Base-by-base conservation (phyloP, 2,329 filamentous ascomycete species). In the Fusarium siculi region DNA sequence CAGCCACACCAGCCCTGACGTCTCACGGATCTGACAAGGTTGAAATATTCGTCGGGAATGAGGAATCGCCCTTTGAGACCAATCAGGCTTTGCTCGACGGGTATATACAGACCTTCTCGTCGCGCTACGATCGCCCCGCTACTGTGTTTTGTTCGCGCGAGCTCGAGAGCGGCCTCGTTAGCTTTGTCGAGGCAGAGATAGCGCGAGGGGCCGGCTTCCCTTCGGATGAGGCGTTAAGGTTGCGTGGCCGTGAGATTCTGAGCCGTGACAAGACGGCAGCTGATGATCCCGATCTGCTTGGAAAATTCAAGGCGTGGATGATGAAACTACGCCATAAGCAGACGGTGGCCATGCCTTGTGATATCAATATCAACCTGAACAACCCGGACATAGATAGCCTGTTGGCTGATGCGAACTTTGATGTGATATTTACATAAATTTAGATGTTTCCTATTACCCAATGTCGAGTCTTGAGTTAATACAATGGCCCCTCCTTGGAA, bases 161-260 rank as follows among this genome's bases (percentile, higher is more conserved):
- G 47, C 47, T 50, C 2, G 47, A 50, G 4, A 34, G 8, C 2
- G 30, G 30, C 1, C 47, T 50, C 0, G 2, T 50, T 1, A 2
- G 2, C 11, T 50, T 34, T 2, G 30, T 34, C 2, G 21, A 50
- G 10, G 11, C 4, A 0, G 47, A 34, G 30, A 34, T 34, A 1
- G 5, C 28, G 5, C 21, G 30, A 0, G 47, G 47, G 2, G 47
- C 47, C 4, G 30, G 47, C 0, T 50, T 50, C 0, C 47, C 47
- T 4, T 50, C 47, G 0, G 47, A 50, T 10, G 47, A 50, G 11
- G 47, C 30, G 3, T 4, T 50, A 1, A 14, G 2, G 16, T 9
- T 50, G 11, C 47, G 47, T 2, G 47, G 47, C 8, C 47, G 47
- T 0, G 47, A 50, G 47, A 50, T 50, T 10, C 16, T 50, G 2